Evolutionary conservation across 805 yeast species (phyloP).

Genomic region (Schizosaccharomyces japonicus): DNA sequence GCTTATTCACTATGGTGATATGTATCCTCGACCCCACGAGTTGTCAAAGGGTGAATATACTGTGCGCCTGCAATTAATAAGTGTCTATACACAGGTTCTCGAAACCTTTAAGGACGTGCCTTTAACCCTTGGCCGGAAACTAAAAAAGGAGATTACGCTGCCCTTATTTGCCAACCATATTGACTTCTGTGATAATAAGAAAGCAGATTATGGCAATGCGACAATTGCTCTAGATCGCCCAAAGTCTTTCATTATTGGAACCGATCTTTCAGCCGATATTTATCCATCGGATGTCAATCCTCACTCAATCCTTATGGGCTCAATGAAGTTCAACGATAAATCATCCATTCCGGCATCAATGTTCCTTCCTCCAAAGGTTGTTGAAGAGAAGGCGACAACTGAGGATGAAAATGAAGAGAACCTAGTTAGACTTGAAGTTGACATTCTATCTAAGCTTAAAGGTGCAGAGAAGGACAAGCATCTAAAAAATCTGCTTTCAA

Average conservation of each 20-base stretch:
- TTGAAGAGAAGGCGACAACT: neutral
- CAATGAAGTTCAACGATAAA: neutral
- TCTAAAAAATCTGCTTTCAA: neutral
- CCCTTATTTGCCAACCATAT: conserved; percentile 1
- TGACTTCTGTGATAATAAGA: conserved; percentile 1
- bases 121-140: neutral
- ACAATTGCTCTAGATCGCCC: neutral
- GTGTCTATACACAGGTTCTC: neutral
- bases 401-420: neutral
- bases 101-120: neutral
- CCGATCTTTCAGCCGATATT: neutral
- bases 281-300: neutral
- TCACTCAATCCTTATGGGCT: neutral
- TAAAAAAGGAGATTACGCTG: conserved; percentile 1
- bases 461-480: neutral
- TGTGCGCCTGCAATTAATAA: neutral
- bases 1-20: conserved; percentile 3
- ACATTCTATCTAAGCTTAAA: neutral
- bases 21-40: neutral
- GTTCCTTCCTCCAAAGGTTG: neutral
- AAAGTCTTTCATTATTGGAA: neutral
- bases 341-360: neutral
- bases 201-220: neutral
- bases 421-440: neutral
- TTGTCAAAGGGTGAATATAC: neutral